Evolutionary conservation across 306 rosid genomes (phyloP).

Genomic region (Medicago ruthenica): DNA sequence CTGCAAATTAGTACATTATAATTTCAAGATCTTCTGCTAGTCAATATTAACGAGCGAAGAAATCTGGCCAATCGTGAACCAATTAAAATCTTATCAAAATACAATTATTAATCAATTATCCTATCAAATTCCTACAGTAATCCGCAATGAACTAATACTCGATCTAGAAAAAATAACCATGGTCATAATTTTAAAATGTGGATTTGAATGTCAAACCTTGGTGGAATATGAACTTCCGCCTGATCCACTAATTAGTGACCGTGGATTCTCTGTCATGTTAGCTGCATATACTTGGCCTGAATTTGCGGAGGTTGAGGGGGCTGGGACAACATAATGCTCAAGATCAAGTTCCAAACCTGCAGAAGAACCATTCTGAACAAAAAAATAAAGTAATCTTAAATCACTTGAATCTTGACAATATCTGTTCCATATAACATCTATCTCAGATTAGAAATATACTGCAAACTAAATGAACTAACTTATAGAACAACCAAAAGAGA

Average conservation of each 20-base stretch:
- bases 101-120: conserved; percentile 28
- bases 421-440: conserved; percentile 18
- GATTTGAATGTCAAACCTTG: conserved; percentile 59
- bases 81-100: conserved; percentile 8
- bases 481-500: no score
- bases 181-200: conserved; percentile 33
- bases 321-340: conserved; percentile 94
- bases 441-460: conserved; percentile 23
- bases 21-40: conserved; percentile 5
- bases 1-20: conserved; percentile 7
- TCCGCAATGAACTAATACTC: conserved; percentile 29
- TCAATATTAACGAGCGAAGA: background rate
- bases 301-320: conserved; percentile 81
- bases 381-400: conserved; percentile 23
- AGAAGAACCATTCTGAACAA: conserved; percentile 67
- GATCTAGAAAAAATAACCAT: conserved; percentile 33
- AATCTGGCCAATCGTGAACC: background rate
- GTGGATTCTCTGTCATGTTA: conserved; percentile 91
- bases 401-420: conserved; percentile 16
- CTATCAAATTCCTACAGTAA: conserved; percentile 2
- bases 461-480: background rate
- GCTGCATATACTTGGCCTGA: conserved; percentile 82
- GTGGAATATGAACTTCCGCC: conserved; percentile 53
- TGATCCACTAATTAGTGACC: conserved; percentile 66
- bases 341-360: conserved; percentile 93